These are phyloP conservation scores for Talaromyces nanjingensis DNA, from an alignment of 495 filamentous ascomycete species.

Conservation along the genomic window DNA sequence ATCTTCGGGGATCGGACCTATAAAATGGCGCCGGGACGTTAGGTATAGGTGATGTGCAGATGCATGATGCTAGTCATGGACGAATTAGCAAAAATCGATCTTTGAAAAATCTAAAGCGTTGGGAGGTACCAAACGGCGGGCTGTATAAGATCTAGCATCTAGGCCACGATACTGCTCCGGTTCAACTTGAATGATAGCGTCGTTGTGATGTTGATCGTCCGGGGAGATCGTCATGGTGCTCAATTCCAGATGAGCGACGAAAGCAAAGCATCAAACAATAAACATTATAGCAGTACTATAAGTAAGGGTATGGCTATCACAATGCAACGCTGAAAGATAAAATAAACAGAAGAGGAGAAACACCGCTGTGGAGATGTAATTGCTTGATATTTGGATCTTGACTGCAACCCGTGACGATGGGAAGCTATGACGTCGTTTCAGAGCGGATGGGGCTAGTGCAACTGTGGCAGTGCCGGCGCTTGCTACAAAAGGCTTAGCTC, in stretches of 20 bases:
- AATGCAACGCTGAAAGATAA: not conserved
- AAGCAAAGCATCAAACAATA: conserved; percentile 9
- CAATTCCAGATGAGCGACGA: not conserved
- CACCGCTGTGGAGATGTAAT: not conserved
- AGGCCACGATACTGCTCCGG: conserved; percentile 27
- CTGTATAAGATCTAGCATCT: conserved; percentile 44
- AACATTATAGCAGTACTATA: not conserved
- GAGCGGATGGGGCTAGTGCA: not conserved
- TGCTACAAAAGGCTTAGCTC: not conserved
- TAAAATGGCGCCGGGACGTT: conserved; percentile 58
- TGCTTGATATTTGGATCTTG: not conserved
- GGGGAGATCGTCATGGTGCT: not conserved
- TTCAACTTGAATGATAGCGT: not conserved
- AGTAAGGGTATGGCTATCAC: not conserved
- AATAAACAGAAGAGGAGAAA: not conserved
- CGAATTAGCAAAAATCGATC: conserved; percentile 5
- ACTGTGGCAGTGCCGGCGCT: not conserved
- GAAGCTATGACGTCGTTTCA: not conserved
- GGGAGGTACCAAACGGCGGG: conserved; percentile 43
- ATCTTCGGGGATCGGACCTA: conserved; percentile 61
- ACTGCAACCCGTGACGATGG: not conserved
- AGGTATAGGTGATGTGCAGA: conserved; percentile 56
- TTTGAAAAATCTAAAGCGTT: not conserved
- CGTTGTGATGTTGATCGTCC: not conserved
- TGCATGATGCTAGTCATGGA: conserved; percentile 45